Conservation (phyloP, 768 basidiomycete species). For the Leucocoprinus birnbaumii region DNA sequence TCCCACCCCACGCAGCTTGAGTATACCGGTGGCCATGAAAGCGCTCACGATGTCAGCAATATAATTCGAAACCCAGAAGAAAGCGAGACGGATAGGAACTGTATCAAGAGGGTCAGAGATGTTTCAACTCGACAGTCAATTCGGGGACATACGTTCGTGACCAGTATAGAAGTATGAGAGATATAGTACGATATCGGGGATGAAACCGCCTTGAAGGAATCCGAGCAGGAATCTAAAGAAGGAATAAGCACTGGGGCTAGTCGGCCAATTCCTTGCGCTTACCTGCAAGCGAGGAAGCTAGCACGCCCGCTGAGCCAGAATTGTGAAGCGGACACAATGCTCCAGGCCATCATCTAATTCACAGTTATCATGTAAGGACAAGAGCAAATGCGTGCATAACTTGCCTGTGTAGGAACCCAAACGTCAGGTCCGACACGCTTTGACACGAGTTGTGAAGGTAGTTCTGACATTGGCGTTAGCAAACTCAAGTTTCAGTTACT, state of each 20-base stretch:
- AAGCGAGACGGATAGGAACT: constrained; percentile 67
- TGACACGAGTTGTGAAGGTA: constrained; percentile 66
- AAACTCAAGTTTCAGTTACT: too few species aligned
- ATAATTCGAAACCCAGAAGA: constrained; percentile 67
- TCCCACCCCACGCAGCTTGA: constrained; percentile 46
- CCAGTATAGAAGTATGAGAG: constrained; percentile 66
- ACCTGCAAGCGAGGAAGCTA: constrained; percentile 56
- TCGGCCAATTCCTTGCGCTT: constrained; percentile 1
- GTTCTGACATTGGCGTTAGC: too few species aligned
- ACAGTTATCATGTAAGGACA: constrained; percentile 19
- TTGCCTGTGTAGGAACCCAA: constrained; percentile 45
- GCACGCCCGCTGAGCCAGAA: constrained; percentile 34
- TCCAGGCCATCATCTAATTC: constrained; percentile 47
- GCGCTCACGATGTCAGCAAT: constrained; percentile 50
- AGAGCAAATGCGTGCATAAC: not conserved
- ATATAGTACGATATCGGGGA: constrained; percentile 63
- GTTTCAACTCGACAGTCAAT: too few species aligned
- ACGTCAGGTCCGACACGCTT: constrained; percentile 68
- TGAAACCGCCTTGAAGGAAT: constrained; percentile 63
- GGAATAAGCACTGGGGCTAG: too few species aligned
- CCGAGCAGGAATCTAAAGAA: constrained; percentile 46
- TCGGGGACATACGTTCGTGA: constrained; percentile 38
- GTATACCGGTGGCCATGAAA: constrained; percentile 64
- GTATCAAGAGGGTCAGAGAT: not conserved
- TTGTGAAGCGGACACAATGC: constrained; percentile 42